These are phyloP conservation scores for Colletotrichum cereale DNA, from an alignment of 2,329 filamentous ascomycete genomes.

Conservation along the genomic window DNA sequence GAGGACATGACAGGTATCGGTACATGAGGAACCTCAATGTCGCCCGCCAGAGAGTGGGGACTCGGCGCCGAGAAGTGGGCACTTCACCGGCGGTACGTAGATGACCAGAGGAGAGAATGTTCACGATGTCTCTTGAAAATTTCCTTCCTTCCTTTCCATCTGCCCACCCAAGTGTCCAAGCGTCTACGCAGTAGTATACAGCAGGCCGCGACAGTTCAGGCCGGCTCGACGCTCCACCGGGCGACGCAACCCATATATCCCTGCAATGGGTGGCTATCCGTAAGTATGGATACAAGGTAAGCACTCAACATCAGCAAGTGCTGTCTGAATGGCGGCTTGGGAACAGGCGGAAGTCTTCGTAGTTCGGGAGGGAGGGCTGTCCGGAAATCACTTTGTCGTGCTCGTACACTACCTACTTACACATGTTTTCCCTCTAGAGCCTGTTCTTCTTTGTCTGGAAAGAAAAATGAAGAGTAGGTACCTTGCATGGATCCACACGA, in stretches of 20 bases:
- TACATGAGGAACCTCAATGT: constrained; percentile 7
- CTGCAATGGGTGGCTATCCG: not conserved
- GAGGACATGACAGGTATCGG: constrained; percentile 7
- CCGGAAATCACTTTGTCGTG: not conserved
- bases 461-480: not conserved
- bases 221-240: constrained; percentile 1
- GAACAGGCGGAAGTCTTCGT: not conserved
- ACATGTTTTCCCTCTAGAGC: not conserved
- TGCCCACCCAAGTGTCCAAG: not conserved
- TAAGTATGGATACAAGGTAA: not conserved
- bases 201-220: not conserved
- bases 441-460: not conserved
- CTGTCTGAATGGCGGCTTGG: not conserved
- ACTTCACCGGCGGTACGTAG: constrained; percentile 3
- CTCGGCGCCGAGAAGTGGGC: constrained; percentile 29
- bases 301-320: not conserved
- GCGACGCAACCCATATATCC: constrained; percentile 7
- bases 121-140: constrained; percentile 38
- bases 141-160: constrained; percentile 10
- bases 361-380: not conserved
- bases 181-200: not conserved
- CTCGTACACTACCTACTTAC: not conserved
- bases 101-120: constrained; percentile 24
- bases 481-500: not conserved
- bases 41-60: constrained; percentile 32